Conservation (phyloP, 1,139 yeast genomes). For the Magnusiomyces fungicola region DNA sequence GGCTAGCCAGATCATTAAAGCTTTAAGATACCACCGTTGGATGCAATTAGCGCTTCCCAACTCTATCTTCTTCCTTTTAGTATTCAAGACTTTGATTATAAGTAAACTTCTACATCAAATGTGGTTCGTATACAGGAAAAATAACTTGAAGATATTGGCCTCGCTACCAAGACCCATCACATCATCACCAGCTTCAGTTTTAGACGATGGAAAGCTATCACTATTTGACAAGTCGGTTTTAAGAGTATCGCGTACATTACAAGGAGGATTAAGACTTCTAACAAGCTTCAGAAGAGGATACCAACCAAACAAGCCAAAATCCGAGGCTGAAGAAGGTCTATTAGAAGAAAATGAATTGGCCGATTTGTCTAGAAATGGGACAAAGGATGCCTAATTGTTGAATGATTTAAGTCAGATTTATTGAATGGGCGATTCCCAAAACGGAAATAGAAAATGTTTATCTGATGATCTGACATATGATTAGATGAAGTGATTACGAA, state of each 20-base stretch:
- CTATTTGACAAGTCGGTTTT: not conserved
- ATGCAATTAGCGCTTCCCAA: constrained; percentile 9
- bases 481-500: too few relatives aligned
- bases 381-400: not conserved
- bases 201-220: not conserved
- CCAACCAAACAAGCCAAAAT: not conserved
- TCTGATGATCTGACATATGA: too few relatives aligned
- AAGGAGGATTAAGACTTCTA: not conserved
- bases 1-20: not conserved
- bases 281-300: not conserved
- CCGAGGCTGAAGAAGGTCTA: not conserved
- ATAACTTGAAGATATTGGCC: not conserved
- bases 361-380: not conserved
- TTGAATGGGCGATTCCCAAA: too few relatives aligned
- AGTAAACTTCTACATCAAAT: constrained; percentile 5
- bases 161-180: not conserved
- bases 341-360: not conserved
- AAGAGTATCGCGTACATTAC: not conserved
- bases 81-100: constrained; percentile 1
- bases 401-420: too few relatives aligned
- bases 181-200: not conserved
- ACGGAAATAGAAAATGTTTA: too few relatives aligned
- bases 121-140: constrained; percentile 4
- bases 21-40: constrained; percentile 1
- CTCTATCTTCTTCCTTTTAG: constrained; percentile 5